These are phyloP conservation scores for Caloboletus firmus DNA, from an alignment of 1,284 basidiomycete genomes.

Conservation along the genomic window DNA sequence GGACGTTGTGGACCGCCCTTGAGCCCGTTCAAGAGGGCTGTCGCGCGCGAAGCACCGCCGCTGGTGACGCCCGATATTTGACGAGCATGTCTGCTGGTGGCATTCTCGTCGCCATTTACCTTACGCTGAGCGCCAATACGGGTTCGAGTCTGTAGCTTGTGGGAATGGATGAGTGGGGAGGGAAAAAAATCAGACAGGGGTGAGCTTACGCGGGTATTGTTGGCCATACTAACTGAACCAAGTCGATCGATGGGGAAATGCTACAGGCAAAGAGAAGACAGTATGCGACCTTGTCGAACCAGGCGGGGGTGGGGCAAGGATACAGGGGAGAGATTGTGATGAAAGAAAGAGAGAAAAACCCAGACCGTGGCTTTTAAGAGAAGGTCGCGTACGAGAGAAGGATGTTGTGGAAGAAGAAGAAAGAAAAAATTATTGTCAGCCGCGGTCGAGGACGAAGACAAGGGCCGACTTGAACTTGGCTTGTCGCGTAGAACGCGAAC, in stretches of 20 bases:
- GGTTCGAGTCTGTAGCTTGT: constrained; percentile 37
- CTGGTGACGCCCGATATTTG: constrained; percentile 52
- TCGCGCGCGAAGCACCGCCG: constrained; percentile 47
- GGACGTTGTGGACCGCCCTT: constrained; percentile 53
- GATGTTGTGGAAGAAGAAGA: constrained; percentile 5
- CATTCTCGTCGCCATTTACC: constrained; percentile 68
- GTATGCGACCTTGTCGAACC: constrained; percentile 19
- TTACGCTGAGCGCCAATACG: constrained; percentile 57
- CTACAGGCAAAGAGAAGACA: constrained; percentile 29
- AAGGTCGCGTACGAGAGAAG: constrained; percentile 9
- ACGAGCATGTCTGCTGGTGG: constrained; percentile 60
- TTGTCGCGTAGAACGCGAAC: constrained; percentile 38
- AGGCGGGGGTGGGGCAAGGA: constrained; percentile 12
- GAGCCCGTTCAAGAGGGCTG: constrained; percentile 49
- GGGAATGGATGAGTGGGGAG: not conserved
- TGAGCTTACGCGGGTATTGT: constrained; percentile 53
- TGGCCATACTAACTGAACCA: constrained; percentile 49
- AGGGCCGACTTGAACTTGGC: constrained; percentile 5
- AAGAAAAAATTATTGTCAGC: constrained; percentile 29
- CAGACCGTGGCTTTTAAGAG: constrained; percentile 23
- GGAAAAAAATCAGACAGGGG: constrained; percentile 4
- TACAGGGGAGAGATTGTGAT: constrained; percentile 28
- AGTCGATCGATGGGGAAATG: constrained; percentile 36
- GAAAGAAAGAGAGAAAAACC: constrained; percentile 23
- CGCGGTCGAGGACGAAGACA: constrained; percentile 27